Base-by-base conservation (phyloP, 805 yeast genomes). In the Phaffomyces antillensis region DNA sequence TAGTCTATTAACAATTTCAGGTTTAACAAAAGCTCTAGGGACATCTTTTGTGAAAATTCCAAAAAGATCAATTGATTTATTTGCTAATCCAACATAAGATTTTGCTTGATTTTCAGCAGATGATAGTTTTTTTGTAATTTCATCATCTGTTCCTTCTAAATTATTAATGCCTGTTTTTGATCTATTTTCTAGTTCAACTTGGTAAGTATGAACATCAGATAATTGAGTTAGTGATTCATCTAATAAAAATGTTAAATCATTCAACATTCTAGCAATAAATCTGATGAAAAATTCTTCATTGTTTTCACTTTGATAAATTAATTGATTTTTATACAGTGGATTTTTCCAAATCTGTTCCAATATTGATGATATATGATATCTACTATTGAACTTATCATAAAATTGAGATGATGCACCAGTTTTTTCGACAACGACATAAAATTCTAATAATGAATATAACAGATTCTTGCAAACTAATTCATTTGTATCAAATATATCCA, bases 361-460 rank as follows among this genome's bases (percentile, higher is more conserved):
- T 31, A 93, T 83, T 39, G 77, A 77, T 0, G 96, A 84, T 26
- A 93, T 86, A 60, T 87, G 83, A 64, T 81, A 91, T 62, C 99
- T 76, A 37, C 87, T 78, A 62, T 88, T 90, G 68, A 93, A 93
- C 65, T 93, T 93, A 63, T 93, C 99, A 63, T 91, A 91, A 60
- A 91, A 93, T 64, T 93, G 98, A 0, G 95, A 81, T 8, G 91
- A 82, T 2, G 96, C 84, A 10, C 99, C 99, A 0, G 99, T 93
- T 58, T 86, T 89, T 62, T 93, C 99, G 41, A 91, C 90, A 73
- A 86, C 87, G 32, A 93, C 96, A 62, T 91, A 93, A 50, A 89
- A 85, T 55, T 88, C 95, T 64, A 93, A 73, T 45, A 93, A 71
- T 1, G 96, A 85, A 56, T 86, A 89, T 46, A 93, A 68, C 50